Conservation (phyloP, 192 early-diverging fungal genomes). For the Phlyctochytrium planicorne region DNA sequence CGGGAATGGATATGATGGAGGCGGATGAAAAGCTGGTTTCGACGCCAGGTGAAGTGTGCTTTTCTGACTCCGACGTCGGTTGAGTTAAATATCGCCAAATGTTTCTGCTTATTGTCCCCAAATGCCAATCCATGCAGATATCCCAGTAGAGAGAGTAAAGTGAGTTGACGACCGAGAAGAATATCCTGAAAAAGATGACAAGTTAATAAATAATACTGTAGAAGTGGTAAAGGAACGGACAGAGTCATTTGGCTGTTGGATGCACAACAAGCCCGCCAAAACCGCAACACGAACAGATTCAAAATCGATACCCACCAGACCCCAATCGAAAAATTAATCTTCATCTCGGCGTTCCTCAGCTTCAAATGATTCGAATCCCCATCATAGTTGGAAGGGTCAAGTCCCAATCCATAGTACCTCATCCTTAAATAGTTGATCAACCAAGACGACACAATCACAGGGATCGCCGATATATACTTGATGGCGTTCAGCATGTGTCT, state of each 20-base stretch:
- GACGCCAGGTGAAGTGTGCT: too few species aligned
- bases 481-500: slow-evolving; percentile 89
- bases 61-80: too few species aligned
- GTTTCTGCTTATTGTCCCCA: too few species aligned
- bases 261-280: background rate
- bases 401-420: slow-evolving; percentile 10
- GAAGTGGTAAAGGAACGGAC: slow-evolving; percentile 10
- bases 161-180: slow-evolving; percentile 78
- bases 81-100: too few species aligned
- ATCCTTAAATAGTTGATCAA: slow-evolving; percentile 37
- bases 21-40: too few species aligned
- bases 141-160: slow-evolving; percentile 97
- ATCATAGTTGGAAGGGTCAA: slow-evolving; percentile 2
- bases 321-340: slow-evolving; percentile 36
- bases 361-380: too few species aligned
- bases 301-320: slow-evolving; percentile 46
- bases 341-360: slow-evolving; percentile 17
- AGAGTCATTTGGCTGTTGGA: too few species aligned
- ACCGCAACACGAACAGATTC: too few species aligned
- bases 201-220: background rate
- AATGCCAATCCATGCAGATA: slow-evolving; percentile 86
- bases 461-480: slow-evolving; percentile 87
- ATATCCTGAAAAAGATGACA: slow-evolving; percentile 37
- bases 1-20: too few species aligned
- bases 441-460: slow-evolving; percentile 59